phyloP scores from a whole-genome alignment of 139 green algal species.

The Dunaliella sp. region DNA sequence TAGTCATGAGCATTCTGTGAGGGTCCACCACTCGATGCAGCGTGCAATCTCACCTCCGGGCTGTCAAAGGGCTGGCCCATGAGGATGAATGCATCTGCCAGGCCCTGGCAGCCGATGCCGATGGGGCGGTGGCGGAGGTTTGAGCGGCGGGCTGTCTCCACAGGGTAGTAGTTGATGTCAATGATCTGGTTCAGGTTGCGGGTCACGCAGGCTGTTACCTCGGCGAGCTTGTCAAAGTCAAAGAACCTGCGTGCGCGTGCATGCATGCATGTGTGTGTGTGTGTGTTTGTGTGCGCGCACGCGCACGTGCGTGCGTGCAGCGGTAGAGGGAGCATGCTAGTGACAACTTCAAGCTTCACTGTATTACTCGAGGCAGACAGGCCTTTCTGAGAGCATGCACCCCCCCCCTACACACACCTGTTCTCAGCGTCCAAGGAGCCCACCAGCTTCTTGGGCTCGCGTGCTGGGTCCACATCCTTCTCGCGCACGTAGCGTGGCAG shows the following conservation, averaged over 20 bases:
- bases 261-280: too few species aligned
- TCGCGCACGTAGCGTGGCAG: conserved; percentile 80
- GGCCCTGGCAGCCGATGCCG: conserved; percentile 93
- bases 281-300: too few species aligned
- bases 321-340: too few species aligned
- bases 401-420: conserved; percentile 33
- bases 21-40: too few species aligned
- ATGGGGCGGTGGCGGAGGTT: conserved; percentile 98
- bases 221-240: conserved; percentile 82
- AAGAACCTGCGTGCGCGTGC: conserved; percentile 80
- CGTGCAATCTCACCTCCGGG: conserved; percentile 61
- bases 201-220: conserved; percentile 62
- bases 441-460: conserved; percentile 74
- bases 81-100: conserved; percentile 98
- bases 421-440: conserved; percentile 73
- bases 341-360: too few species aligned
- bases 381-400: background rate
- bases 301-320: too few species aligned
- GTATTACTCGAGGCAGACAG: background rate
- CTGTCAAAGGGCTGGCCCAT: conserved; percentile 97
- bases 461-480: conserved; percentile 30
- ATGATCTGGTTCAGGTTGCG: conserved; percentile 99
- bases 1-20: too few species aligned
- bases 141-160: conserved; percentile 76
- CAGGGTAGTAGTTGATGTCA: conserved; percentile 98